Percentiles rank a stretch among this genome's conserved stretches.
Evolutionary conservation across 2,329 filamentous ascomycete species (phyloP).

Genomic region (Pestalotiopsis sp.): DNA sequence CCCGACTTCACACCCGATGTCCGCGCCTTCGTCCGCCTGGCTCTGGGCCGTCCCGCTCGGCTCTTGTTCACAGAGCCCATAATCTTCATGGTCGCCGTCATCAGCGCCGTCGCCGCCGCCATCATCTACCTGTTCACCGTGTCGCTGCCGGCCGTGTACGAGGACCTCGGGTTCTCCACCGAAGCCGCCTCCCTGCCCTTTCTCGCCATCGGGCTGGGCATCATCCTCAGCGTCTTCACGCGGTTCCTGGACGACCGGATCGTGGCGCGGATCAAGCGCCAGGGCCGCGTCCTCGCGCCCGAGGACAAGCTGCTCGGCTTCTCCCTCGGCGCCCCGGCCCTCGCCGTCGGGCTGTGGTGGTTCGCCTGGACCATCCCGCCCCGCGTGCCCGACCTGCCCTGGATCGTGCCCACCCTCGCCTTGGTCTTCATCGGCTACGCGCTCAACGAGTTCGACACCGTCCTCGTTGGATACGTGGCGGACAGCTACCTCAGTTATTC

Average conservation of each 20-base stretch:
- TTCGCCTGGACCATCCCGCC: slow-evolving; percentile 52
- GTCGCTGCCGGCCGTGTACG: slow-evolving; percentile 41
- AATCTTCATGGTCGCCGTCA: slow-evolving; percentile 43
- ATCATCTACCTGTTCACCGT: slow-evolving; percentile 53
- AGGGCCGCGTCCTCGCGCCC: slow-evolving; percentile 35
- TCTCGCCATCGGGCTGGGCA: slow-evolving; percentile 40
- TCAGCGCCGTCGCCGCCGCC: slow-evolving; percentile 44
- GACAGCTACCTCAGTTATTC: slow-evolving; percentile 27
- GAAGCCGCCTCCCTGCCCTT: slow-evolving; percentile 41
- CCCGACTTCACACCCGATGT: slow-evolving; percentile 40
- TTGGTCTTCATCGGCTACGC: slow-evolving; percentile 49
- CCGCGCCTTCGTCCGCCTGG: slow-evolving; percentile 37
- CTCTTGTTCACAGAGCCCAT: slow-evolving; percentile 50
- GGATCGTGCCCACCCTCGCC: slow-evolving; percentile 41
- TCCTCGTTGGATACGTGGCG: slow-evolving; percentile 27
- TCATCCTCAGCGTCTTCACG: slow-evolving; percentile 41
- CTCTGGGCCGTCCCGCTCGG: slow-evolving; percentile 41
- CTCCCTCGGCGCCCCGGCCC: slow-evolving; percentile 42
- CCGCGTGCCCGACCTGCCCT: slow-evolving; percentile 30
- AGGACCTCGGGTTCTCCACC: slow-evolving; percentile 33
- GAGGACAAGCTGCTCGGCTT: slow-evolving; percentile 53
- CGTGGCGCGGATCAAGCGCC: slow-evolving; percentile 18
- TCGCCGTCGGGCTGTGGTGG: slow-evolving; percentile 45
- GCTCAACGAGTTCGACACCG: slow-evolving; percentile 35
- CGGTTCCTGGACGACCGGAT: slow-evolving; percentile 40